These are phyloP conservation scores for Tardiomyces depauwii DNA, from an alignment of 1,139 yeast genomes.

Conservation along the genomic window DNA sequence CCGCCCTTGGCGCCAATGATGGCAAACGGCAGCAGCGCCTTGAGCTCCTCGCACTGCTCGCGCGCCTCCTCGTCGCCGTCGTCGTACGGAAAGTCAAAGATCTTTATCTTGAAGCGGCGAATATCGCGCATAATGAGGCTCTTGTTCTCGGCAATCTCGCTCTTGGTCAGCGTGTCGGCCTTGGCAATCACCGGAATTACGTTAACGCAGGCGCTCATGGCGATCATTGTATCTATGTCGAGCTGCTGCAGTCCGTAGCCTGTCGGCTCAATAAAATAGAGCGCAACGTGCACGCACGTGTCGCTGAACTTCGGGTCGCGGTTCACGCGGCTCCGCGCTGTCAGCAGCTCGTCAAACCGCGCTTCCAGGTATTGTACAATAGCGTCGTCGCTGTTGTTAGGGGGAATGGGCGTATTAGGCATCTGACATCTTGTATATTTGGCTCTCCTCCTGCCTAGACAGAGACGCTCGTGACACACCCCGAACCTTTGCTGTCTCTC, in stretches of 20 bases:
- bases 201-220: constrained; percentile 78
- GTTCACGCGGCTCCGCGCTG: constrained; percentile 84
- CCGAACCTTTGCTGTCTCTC: too few relatives aligned
- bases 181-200: constrained; percentile 93
- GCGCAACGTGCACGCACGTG: constrained; percentile 88
- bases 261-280: constrained; percentile 91
- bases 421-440: too few relatives aligned
- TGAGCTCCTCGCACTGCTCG: constrained; percentile 68
- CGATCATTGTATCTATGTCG: constrained; percentile 89
- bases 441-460: too few relatives aligned
- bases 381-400: constrained; percentile 49
- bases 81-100: constrained; percentile 59
- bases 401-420: too few relatives aligned
- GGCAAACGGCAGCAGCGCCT: constrained; percentile 78
- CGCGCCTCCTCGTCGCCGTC: constrained; percentile 56
- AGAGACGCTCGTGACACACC: too few relatives aligned
- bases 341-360: constrained; percentile 84
- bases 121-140: constrained; percentile 68
- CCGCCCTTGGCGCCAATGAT: constrained; percentile 63
- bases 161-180: constrained; percentile 81
- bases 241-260: constrained; percentile 92
- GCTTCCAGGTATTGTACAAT: constrained; percentile 69
- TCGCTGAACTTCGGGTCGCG: constrained; percentile 62
- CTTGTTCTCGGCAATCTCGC: constrained; percentile 74
- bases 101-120: constrained; percentile 64